Evolutionary conservation across 164 flowering plant genomes (phyloP), one percentile per base, ranked within the genome.

Genomic region (Malania oleifera): DNA sequence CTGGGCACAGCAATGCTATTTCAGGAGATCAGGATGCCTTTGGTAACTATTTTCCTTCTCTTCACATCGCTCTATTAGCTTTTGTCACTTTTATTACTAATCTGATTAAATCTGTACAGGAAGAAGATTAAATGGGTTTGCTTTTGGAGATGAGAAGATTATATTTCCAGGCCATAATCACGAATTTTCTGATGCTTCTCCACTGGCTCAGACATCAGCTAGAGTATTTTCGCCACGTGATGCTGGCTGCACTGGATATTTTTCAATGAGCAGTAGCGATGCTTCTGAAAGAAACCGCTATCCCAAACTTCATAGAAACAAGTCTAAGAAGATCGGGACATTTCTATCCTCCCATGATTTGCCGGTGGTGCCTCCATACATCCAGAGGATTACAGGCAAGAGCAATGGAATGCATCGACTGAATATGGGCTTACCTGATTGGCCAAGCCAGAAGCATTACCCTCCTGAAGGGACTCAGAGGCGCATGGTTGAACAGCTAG

Each of bases 161-260:
- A 41, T 69, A 34, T 68, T 47, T 60, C 22, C 68, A 29, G 72
- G 65, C 45, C 73, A 69, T 39, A 68, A 57, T 65, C 69, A 76
- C 53, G 87, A 79, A 35, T 64, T 52, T 57, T 70, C 78, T 15
- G 96, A 88, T 63, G 75, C 73, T 67, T 84, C 82, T 44, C 81
- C 83, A 9, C 48, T 73, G 74, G 43, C 62, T 57, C 85, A 71
- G 59, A 51, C 68, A 17, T 79, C 79, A 9, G 64, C 80, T 4
- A 73, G 78, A 73, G 60, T 60, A n/a, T 70, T 71, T 60, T 81
- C 89, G 7, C 87, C 89, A 17, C 70, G 80, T 57, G 85, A 79
- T 67, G 70, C 73, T 4, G 56, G 66, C 38, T 61, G 63, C 41
- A 40, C 58, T 9, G 79, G 82, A 28, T 64, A 72, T 67, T 70